Base-by-base conservation (phyloP, 129 eudicot species). In the Logfia minima region DNA sequence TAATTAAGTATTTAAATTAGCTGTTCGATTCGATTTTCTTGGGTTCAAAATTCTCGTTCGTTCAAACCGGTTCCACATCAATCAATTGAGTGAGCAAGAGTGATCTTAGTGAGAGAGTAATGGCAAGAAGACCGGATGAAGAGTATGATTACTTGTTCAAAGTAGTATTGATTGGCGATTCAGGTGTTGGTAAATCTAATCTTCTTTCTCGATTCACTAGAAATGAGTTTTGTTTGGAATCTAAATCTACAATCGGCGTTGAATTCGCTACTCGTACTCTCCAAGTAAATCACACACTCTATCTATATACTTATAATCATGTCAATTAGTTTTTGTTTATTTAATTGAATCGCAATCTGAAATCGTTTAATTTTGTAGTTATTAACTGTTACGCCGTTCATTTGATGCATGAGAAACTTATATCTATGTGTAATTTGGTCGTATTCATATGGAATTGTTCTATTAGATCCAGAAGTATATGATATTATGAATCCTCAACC, bases 241-340 rank as follows among this genome's bases (percentile, higher is more conserved):
- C 98, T 26, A 92, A 92, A 88, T 92, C 98, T 84, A 92, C 98
- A 17, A 92, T 92, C 76, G 97, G 97, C 85, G 97, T 91, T 31
- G 97, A 91, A 75, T 91, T 91, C 92, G 97, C 97, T 32, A 91
- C 98, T 41, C 94, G 98, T 2, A 92, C 98, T 35, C 98, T 92
- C 32, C 96, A 92, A 86, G 98, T 92, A 56, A 29, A 29, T 65
- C 70, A 51, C 7, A 10, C 53, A 17, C 76, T 41, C 22, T 48
- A 6, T 9, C 41, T 64, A 19, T 29, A 10, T 4, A 7, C 5
- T 4, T 58, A 19, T 17, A 58, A 2, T 23, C 53, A 56, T 59
- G 35, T 56, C 23, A 52, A 14, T 48, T 14, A 41, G 61, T 26
- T 6, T 66, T 22, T 55, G 14, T 70, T 67, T 41, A 5, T 45